Percentiles rank a stretch among this genome's conserved stretches.
phyloP scores from a whole-genome alignment of 2,329 filamentous ascomycete genomes.

The Cladosporium sp. region DNA sequence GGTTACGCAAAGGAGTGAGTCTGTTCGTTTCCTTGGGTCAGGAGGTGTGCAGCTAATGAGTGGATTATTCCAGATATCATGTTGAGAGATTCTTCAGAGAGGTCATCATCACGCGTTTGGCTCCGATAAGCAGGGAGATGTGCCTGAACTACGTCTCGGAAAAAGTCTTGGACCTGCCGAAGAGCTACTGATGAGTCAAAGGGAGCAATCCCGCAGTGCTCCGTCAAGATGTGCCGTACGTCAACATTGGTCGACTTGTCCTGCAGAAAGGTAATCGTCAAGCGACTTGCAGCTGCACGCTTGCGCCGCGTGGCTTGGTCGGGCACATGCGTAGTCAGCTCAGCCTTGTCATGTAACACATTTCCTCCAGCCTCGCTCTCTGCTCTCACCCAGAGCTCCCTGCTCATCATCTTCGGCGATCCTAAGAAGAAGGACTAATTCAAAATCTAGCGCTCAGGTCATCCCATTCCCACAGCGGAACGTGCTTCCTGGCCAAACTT shows the following conservation, averaged over 20 bases:
- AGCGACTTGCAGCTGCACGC: not conserved
- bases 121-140: slow-evolving; percentile 49
- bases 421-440: no score
- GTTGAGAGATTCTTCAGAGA: slow-evolving; percentile 62
- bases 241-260: not conserved
- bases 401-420: not conserved
- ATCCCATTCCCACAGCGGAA: no score
- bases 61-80: slow-evolving; percentile 41
- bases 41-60: not conserved
- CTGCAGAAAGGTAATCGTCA: no score
- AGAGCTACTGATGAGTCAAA: slow-evolving; percentile 17
- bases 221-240: not conserved
- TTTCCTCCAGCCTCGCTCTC: not conserved
- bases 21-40: not conserved
- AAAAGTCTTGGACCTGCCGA: slow-evolving; percentile 25
- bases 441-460: not conserved
- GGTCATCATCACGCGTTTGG: slow-evolving; percentile 58
- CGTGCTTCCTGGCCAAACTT: no score
- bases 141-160: slow-evolving; percentile 30
- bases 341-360: not conserved
- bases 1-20: slow-evolving; percentile 53
- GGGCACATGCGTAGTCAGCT: not conserved
- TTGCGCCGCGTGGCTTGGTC: not conserved
- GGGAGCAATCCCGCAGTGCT: no score
- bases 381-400: not conserved